Evolutionary conservation across 1,139 yeast genomes (phyloP).

Genomic region (Sugiyamaella grinbergsii): DNA sequence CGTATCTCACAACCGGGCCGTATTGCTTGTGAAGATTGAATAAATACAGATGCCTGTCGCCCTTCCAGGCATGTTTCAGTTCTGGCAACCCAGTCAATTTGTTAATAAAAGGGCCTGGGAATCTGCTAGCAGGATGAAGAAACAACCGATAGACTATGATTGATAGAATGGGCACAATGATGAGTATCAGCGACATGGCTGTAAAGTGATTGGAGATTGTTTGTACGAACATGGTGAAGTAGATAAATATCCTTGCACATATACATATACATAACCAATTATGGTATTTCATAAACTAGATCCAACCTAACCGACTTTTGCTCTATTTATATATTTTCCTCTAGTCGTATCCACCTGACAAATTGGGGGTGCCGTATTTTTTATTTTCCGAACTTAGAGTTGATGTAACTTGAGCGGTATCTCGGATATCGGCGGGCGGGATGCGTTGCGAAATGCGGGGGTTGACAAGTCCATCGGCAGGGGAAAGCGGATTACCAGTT

Average conservation of each 20-base stretch:
- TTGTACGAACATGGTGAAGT: conserved; percentile 9
- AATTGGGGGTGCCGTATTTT: not conserved
- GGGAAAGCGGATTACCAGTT: too few species aligned
- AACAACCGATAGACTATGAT: conserved; percentile 20
- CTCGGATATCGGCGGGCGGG: conserved; percentile 1
- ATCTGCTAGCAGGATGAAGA: conserved; percentile 25
- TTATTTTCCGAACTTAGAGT: too few species aligned
- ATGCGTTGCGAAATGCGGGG: not conserved
- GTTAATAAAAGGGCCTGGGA: conserved; percentile 27
- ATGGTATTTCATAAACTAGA: conserved; percentile 9
- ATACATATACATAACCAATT: too few species aligned
- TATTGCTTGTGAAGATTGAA: conserved; percentile 22
- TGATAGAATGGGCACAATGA: not conserved
- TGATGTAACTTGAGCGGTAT: conserved; percentile 2
- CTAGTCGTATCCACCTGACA: conserved; percentile 13
- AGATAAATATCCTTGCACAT: not conserved
- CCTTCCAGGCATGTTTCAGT: conserved; percentile 27
- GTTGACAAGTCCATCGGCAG: too few species aligned
- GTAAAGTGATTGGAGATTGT: not conserved
- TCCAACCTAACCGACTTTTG: not conserved
- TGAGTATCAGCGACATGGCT: not conserved
- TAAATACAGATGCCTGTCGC: conserved; percentile 27
- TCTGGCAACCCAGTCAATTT: conserved; percentile 26
- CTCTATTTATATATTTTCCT: not conserved
- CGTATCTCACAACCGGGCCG: conserved; percentile 28